Percentiles rank a stretch among this genome's conserved stretches.
Conservation (phyloP, 2,329 filamentous ascomycete species). For the Ilyonectria sp. region DNA sequence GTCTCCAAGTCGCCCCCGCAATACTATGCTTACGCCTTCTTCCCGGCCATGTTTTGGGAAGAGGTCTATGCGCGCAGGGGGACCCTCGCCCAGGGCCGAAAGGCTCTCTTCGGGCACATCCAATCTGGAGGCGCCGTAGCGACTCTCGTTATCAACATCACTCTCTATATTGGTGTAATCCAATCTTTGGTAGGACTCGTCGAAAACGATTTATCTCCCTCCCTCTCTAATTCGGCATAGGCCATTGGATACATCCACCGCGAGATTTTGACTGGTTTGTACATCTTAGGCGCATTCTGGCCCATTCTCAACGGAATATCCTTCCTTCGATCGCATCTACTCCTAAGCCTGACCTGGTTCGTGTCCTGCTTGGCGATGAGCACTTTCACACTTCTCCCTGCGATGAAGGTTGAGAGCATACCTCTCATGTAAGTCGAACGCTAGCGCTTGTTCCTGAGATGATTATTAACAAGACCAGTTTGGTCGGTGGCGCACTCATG, state of each 20-base stretch:
- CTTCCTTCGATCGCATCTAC: conserved; percentile 78
- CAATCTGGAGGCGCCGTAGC: conserved; percentile 70
- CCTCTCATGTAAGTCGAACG: conserved; percentile 75
- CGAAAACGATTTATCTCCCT: not conserved
- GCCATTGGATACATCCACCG: conserved; percentile 93
- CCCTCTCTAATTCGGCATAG: conserved; percentile 59
- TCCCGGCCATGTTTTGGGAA: conserved; percentile 97
- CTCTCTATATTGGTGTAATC: conserved; percentile 81
- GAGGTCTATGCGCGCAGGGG: conserved; percentile 86
- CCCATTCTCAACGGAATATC: conserved; percentile 79
- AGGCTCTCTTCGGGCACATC: conserved; percentile 79
- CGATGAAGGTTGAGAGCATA: conserved; percentile 86
- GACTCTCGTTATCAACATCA: conserved; percentile 73
- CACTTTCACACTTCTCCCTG: conserved; percentile 89
- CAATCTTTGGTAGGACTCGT: conserved; percentile 77
- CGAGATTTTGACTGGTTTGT: conserved; percentile 87
- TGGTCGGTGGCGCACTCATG: conserved; percentile 85
- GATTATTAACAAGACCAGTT: conserved; percentile 59
- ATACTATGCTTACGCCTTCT: conserved; percentile 94
- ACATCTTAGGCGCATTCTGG: conserved; percentile 83
- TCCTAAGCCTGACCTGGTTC: conserved; percentile 80
- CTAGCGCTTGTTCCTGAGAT: too few species aligned
- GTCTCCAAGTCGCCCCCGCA: conserved; percentile 84
- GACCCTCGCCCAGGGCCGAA: conserved; percentile 77
- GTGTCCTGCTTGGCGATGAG: conserved; percentile 88